Evolutionary conservation across 2,329 filamentous ascomycete species (phyloP), one percentile per base, ranked within the genome.

Genomic region (Curvularia spicifera): DNA sequence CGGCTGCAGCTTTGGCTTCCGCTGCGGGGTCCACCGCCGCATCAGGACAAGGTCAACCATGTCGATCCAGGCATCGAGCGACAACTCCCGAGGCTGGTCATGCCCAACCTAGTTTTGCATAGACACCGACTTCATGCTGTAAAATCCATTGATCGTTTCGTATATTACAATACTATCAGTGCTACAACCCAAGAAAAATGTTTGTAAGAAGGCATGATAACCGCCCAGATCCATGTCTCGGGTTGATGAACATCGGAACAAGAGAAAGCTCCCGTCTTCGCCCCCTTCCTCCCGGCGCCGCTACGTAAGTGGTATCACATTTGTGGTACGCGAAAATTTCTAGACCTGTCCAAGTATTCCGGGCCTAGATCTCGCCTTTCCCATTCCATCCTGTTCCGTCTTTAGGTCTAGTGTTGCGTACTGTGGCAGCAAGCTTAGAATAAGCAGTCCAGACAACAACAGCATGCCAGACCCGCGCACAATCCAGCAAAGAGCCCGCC

Each of bases 371-470:
- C 20, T 20, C 24, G 5, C 31, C 50, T 33, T 44, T 40, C 26
- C 31, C 49, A 13, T 40, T 7, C 28, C 20, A 9, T 35, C 18
- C 24, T 24, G 22, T 24, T 24, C 22, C 22, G 22, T 26, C 42
- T 2, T 22, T 29, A 31, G 9, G 9, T 13, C 18, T 45, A 43
- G 28, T 46, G n/a, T 9, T 31, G 26, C 26, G 5, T 7, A 20
- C 1, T 15, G 35, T 35, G 13, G 33, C 35, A 15, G 7, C 24
- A 24, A 40, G 29, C 54, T 66, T 80, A 82, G 64, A 83, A 82
- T 67, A 83, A 68, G 59, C 80, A 76, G 63, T 83, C 81, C 72
- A 83, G 76, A 75, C 81, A 83, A 65, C 81, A 83, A 64, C 82
- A 83, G 66, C 81, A 82, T 37, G 82, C 81, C 70, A 82, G 61